Percentiles rank a stretch among this genome's conserved stretches.
Evolutionary conservation across 2,329 filamentous ascomycete genomes (phyloP).

Genomic region (Camillea tinctor): DNA sequence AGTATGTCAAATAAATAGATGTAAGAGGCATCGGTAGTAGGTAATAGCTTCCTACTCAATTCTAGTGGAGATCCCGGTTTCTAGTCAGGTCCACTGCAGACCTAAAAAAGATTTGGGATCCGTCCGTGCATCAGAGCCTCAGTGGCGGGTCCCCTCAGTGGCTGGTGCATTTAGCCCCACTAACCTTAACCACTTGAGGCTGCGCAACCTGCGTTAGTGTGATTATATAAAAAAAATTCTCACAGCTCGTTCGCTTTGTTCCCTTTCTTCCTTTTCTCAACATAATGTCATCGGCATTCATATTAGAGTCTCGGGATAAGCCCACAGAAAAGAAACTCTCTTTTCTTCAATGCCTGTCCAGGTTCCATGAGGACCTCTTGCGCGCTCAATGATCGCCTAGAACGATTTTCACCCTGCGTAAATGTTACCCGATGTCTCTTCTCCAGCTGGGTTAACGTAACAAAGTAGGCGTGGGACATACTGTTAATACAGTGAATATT

Average conservation of each 20-base stretch:
- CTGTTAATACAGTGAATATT: background rate
- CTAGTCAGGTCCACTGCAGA: no score
- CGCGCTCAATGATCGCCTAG: constrained; percentile 99
- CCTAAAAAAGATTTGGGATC: no score
- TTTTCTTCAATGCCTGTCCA: constrained; percentile 83
- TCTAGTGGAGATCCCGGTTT: constrained; percentile 17
- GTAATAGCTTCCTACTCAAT: no score
- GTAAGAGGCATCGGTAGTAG: no score
- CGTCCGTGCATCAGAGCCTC: background rate
- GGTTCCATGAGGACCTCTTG: constrained; percentile 75
- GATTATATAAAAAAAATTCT: constrained; percentile 25
- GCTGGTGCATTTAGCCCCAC: background rate
- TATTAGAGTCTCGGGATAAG: constrained; percentile 99
- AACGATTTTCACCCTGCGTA: constrained; percentile 70
- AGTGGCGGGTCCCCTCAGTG: background rate
- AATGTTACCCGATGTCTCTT: constrained; percentile 61
- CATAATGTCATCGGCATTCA: constrained; percentile 83
- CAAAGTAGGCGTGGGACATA: constrained; percentile 41
- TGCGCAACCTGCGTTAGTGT: constrained; percentile 1
- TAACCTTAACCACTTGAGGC: background rate
- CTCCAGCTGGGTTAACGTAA: constrained; percentile 38
- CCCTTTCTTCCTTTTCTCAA: constrained; percentile 50
- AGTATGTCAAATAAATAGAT: no score
- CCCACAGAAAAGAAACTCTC: constrained; percentile 33
- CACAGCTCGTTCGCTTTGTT: constrained; percentile 24